A percentile compares a stretch with the other conserved stretches of the same genome.
Evolutionary conservation across 495 filamentous ascomycete species (phyloP).

Genomic region (Aspergillus mulundensis): DNA sequence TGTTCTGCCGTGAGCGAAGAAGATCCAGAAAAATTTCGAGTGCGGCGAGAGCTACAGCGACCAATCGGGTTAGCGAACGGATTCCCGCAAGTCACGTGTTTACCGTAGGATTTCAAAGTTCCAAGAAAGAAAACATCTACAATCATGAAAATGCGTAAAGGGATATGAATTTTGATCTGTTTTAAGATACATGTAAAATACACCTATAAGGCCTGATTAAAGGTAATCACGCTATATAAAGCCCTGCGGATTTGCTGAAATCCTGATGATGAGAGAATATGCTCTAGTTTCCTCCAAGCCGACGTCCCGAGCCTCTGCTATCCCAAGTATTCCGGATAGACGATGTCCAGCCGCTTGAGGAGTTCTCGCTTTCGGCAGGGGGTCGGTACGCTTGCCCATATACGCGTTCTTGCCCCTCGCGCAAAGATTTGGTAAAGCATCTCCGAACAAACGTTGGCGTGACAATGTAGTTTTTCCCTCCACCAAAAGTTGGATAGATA

Average conservation of each 20-base stretch:
- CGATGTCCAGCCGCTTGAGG: conserved; percentile 31
- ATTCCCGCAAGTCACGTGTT: neutral
- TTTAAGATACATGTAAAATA: too few species aligned
- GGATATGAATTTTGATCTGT: too few species aligned
- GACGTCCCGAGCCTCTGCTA: conserved; percentile 60
- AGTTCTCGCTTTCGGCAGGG: conserved; percentile 14
- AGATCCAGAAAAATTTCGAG: conserved; percentile 27
- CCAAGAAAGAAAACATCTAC: neutral
- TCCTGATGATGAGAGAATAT: neutral
- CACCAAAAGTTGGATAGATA: conserved; percentile 79
- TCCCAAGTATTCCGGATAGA: conserved; percentile 53
- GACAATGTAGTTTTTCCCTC: conserved; percentile 63
- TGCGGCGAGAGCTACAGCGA: conserved; percentile 21
- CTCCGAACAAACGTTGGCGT: conserved; percentile 65
- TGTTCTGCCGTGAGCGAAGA: conserved; percentile 24
- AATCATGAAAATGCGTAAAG: too few species aligned
- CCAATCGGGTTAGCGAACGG: conserved; percentile 20
- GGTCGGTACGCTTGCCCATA: conserved; percentile 58
- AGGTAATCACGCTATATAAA: too few species aligned
- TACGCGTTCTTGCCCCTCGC: conserved; percentile 28
- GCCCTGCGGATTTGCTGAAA: too few species aligned
- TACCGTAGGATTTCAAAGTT: neutral
- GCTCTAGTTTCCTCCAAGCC: conserved; percentile 54
- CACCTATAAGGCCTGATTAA: too few species aligned
- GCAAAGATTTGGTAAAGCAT: conserved; percentile 49